These are phyloP conservation scores for Angomonas desouzai DNA, from an alignment of 208 protist species.

Conservation along the genomic window DNA sequence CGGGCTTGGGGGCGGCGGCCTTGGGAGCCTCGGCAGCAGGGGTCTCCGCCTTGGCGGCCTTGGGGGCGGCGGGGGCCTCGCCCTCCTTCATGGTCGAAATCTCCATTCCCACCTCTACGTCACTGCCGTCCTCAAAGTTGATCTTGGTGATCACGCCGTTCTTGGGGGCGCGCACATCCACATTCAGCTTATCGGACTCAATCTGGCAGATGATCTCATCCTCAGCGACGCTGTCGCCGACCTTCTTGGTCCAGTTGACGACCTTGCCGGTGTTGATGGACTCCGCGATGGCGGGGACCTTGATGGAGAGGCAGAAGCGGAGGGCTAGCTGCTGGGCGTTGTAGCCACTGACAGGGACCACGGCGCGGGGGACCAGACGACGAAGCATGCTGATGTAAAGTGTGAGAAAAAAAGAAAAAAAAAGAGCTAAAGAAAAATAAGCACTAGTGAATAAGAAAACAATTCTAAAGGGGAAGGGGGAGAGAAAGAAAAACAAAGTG, in stretches of 20 bases:
- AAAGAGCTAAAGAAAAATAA: conserved; percentile 1
- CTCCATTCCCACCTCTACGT: conserved; percentile 88
- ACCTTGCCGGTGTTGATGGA: conserved; percentile 98
- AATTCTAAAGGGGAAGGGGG: conserved; percentile 6
- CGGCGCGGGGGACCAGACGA: conserved; percentile 34
- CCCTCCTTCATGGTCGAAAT: conserved; percentile 90
- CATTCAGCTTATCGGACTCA: conserved; percentile 98
- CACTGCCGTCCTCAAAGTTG: conserved; percentile 82
- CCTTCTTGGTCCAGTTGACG: conserved; percentile 92
- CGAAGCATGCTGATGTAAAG: conserved; percentile 52
- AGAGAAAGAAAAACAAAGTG: neutral
- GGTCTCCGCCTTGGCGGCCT: conserved; percentile 14
- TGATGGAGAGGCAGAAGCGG: conserved; percentile 90
- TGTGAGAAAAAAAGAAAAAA: conserved; percentile 17
- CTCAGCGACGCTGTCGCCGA: conserved; percentile 94
- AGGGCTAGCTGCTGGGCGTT: conserved; percentile 36
- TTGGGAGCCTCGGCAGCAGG: conserved; percentile 29
- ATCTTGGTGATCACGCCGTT: conserved; percentile 92
- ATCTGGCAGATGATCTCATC: conserved; percentile 97
- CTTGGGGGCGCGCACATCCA: conserved; percentile 92
- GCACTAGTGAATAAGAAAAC: neutral
- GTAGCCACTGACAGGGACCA: conserved; percentile 21
- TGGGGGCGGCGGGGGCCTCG: conserved; percentile 17
- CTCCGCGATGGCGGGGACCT: conserved; percentile 96
- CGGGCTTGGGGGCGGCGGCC: conserved; percentile 15